These are phyloP conservation scores for Trichoderma afroharzianum DNA, from an alignment of 2,329 filamentous ascomycete genomes.

Conservation along the genomic window DNA sequence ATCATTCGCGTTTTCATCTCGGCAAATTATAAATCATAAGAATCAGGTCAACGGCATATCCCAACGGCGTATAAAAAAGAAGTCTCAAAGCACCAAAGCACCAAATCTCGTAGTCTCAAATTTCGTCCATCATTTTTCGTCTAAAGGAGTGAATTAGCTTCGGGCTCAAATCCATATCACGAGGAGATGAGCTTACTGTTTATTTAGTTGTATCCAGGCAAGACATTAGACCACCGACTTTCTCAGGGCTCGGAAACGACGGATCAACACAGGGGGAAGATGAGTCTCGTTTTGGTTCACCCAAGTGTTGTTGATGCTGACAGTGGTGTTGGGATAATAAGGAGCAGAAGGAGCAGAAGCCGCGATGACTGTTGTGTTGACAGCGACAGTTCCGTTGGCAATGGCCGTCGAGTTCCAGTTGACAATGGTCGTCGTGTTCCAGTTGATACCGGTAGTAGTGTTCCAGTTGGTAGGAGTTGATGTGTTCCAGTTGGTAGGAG, in stretches of 20 bases:
- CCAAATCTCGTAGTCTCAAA: background rate
- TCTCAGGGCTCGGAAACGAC: conserved; percentile 3
- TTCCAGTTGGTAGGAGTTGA: background rate
- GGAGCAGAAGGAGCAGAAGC: background rate
- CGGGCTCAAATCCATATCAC: too few species aligned
- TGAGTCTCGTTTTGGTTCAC: background rate
- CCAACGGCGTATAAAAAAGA: background rate
- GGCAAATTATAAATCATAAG: conserved; percentile 9
- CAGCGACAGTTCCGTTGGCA: background rate
- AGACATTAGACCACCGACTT: background rate
- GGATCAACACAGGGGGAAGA: background rate
- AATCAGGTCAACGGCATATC: background rate
- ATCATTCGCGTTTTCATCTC: background rate
- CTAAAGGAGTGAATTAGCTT: background rate
- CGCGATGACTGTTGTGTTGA: background rate
- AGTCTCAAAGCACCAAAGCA: background rate
- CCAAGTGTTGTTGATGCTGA: background rate
- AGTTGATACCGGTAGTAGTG: background rate
- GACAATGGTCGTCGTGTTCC: background rate
- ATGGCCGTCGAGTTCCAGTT: background rate
- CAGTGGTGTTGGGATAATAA: background rate
- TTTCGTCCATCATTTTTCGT: background rate
- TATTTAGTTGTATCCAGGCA: background rate
- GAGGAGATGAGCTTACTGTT: background rate
- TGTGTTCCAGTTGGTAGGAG: background rate